Conservation (phyloP, 257 asterid species). For the Rehmannia glutinosa region DNA sequence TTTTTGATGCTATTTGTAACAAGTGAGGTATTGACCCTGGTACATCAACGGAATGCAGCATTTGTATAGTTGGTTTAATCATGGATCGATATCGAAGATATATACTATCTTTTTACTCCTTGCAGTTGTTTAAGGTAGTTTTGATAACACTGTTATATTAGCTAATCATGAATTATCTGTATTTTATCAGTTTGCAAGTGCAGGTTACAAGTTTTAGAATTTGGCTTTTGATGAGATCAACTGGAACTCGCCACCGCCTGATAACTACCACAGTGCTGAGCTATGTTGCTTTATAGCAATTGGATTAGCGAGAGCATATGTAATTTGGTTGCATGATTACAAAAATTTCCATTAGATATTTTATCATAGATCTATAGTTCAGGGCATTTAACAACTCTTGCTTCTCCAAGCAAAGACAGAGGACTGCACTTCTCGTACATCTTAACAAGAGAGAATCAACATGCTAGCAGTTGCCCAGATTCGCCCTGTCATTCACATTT, state of each 20-base stretch:
- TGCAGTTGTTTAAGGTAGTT: not conserved
- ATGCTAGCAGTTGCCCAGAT: conserved; percentile 58
- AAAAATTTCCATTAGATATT: not conserved
- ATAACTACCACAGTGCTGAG: too few species aligned
- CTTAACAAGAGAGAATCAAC: conserved; percentile 16
- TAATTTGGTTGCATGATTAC: not conserved
- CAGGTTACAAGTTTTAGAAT: conserved; percentile 9
- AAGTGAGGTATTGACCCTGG: not conserved
- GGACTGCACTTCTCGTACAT: not conserved
- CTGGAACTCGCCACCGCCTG: too few species aligned
- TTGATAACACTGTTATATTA: not conserved
- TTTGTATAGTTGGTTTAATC: not conserved
- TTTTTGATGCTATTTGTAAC: not conserved
- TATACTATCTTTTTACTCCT: not conserved
- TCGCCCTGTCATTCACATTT: conserved; percentile 42
- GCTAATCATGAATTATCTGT: not conserved
- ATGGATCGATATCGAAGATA: not conserved
- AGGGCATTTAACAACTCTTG: conserved; percentile 7
- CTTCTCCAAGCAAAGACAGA: conserved; percentile 15
- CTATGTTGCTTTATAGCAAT: too few species aligned
- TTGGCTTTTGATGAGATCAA: conserved; percentile 12
- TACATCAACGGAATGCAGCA: not conserved
- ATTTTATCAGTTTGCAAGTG: not conserved
- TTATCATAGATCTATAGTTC: not conserved
- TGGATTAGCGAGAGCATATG: not conserved